These are phyloP conservation scores for Nitzschia palea DNA, from an alignment of 108 stramenopile genomes.

Conservation along the genomic window DNA sequence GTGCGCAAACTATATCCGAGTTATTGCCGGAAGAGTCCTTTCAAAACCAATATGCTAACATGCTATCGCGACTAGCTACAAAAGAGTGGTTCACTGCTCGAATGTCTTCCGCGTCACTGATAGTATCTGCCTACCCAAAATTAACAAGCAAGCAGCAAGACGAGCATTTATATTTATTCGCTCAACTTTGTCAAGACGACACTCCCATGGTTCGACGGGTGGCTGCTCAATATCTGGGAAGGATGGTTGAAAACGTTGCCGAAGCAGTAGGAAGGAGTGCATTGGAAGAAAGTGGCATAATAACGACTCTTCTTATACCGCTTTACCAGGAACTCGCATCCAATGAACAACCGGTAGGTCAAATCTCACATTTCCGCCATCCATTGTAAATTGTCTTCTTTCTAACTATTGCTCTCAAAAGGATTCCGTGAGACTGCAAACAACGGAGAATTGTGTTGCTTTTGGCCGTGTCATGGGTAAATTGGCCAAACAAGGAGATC, in stretches of 20 bases:
- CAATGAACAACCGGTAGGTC: conserved; percentile 82
- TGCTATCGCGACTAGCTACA: conserved; percentile 79
- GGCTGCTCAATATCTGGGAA: conserved; percentile 82
- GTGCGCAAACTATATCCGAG: conserved; percentile 48
- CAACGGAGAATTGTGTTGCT: conserved; percentile 84
- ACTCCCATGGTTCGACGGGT: conserved; percentile 95
- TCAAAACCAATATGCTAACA: conserved; percentile 63
- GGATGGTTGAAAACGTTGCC: conserved; percentile 62
- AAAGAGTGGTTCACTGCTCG: conserved; percentile 99
- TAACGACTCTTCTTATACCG: conserved; percentile 57
- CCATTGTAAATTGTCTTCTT: neutral
- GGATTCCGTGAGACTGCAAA: conserved; percentile 95
- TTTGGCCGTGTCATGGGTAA: conserved; percentile 77
- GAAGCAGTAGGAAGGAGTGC: conserved; percentile 39
- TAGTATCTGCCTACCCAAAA: conserved; percentile 66
- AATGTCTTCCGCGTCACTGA: conserved; percentile 86
- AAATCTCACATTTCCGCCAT: neutral
- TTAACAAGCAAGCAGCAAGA: conserved; percentile 44
- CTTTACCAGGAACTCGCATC: conserved; percentile 81
- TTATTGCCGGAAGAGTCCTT: conserved; percentile 56
- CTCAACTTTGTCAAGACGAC: conserved; percentile 85
- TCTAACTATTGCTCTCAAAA: neutral
- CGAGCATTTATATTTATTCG: conserved; percentile 59
- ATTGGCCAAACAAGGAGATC: conserved; percentile 23
- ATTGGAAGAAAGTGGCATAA: conserved; percentile 43